Base-by-base conservation (phyloP, 2,329 filamentous ascomycete species). In the Rutstroemia sp. region DNA sequence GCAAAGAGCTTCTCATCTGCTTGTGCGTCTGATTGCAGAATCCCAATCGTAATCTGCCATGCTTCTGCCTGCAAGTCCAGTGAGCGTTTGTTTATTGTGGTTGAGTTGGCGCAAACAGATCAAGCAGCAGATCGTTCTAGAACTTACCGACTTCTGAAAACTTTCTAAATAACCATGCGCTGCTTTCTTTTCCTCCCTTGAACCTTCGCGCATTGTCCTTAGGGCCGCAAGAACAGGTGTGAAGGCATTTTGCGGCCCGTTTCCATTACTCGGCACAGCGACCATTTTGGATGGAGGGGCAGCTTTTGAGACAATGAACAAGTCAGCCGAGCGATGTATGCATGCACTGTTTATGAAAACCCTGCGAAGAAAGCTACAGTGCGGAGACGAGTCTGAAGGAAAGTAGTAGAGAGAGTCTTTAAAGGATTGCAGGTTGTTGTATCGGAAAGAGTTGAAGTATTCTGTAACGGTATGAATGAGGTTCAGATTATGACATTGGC, bases 71-170 rank as follows among this genome's bases (percentile, higher is more conserved):
- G 42, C 54, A 51, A 51, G 50, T 30, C 54, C 27, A 57, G 58
- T 68, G 38, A 69, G 67, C 56, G 23, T 50, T 53, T 51, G 49
- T 48, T 17, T 45, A 57, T 53, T 49, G 45, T 38, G 47, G 50
- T 34, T 51, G 51, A 47, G 41, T 30, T 21, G 47, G 58, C 59
- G 53, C 48, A 56, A 54, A 19, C 48, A 49, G 51, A 51, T 57
- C 57, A 14, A 38, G 27, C 21, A 51, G 10, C 21, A 51, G 10
- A 25, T 34, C 30, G 30, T 34, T 34, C 30, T 21, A 57, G 50
- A 58, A 81, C 87, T 65, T 73, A 96, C 92, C 72, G 94, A 97
- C 83, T 99, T 99, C 81, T 99, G 94, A 74, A 97, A 99, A 66
- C 84, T 86, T 74, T 95, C 89, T 59, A 99, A 79, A 71, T 87